Conservation (phyloP, 1,284 basidiomycete genomes). For the Melanopsichium pennsylvanicum region DNA sequence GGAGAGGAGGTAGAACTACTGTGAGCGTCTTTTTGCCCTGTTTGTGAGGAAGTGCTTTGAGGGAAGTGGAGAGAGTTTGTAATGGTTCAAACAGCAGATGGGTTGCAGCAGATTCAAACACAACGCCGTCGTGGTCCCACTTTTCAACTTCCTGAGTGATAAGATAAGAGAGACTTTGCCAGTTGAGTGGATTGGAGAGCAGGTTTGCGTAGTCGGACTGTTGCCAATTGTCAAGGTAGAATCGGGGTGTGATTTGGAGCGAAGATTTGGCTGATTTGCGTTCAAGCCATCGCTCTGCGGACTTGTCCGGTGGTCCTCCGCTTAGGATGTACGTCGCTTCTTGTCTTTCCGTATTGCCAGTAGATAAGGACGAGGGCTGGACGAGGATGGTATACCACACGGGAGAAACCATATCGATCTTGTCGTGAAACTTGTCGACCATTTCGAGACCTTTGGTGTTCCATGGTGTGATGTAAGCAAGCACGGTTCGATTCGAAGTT, state of each 20-base stretch:
- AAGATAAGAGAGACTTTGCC: constrained; percentile 11
- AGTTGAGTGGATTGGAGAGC: constrained; percentile 19
- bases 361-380: too few relatives aligned
- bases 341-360: not conserved
- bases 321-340: constrained; percentile 28
- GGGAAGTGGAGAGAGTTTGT: not conserved
- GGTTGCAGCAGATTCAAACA: constrained; percentile 36
- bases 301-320: constrained; percentile 23
- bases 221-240: constrained; percentile 41
- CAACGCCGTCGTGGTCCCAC: constrained; percentile 28
- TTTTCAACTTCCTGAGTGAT: constrained; percentile 19
- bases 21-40: constrained; percentile 6
- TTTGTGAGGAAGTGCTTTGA: not conserved
- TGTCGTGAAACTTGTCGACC: constrained; percentile 22
- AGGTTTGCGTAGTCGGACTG: constrained; percentile 37
- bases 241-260: constrained; percentile 35
- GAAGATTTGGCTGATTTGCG: not conserved
- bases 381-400: constrained; percentile 53
- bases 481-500: constrained; percentile 10
- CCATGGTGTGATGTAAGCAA: constrained; percentile 56
- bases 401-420: constrained; percentile 45
- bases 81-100: constrained; percentile 46
- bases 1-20: constrained; percentile 36
- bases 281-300: constrained; percentile 28
- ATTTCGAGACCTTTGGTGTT: constrained; percentile 24